Conservation (phyloP, 2,329 filamentous ascomycete genomes). For the Curvularia lunata region DNA sequence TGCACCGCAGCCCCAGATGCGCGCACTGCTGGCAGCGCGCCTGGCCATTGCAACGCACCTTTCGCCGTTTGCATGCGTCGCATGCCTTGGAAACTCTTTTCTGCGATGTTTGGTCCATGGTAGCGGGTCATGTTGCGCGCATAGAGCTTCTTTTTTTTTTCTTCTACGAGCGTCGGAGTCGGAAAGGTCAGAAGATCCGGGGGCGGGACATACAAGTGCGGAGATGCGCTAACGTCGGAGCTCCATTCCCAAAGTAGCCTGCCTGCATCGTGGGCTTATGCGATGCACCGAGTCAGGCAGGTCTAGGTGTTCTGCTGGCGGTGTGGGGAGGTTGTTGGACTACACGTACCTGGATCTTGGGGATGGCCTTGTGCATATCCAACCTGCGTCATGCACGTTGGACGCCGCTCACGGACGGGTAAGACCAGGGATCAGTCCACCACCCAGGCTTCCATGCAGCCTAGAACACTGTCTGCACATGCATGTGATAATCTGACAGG, state of each 20-base stretch:
- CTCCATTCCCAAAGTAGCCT: conserved; percentile 10
- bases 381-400: background rate
- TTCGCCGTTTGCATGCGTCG: conserved; percentile 55
- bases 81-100: conserved; percentile 53
- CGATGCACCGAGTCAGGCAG: conserved; percentile 10
- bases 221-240: conserved; percentile 20
- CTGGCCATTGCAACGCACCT: conserved; percentile 57
- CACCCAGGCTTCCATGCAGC: conserved; percentile 1
- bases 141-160: conserved; percentile 12
- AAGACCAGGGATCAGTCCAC: conserved; percentile 1
- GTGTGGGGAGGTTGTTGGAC: conserved; percentile 2
- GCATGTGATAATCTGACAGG: background rate
- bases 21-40: conserved; percentile 51
- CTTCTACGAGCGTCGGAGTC: conserved; percentile 13
- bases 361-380: background rate
- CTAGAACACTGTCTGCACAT: background rate
- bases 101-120: conserved; percentile 35
- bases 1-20: conserved; percentile 54
- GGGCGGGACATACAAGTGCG: conserved; percentile 16
- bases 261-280: conserved; percentile 9
- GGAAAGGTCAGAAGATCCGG: conserved; percentile 21
- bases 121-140: conserved; percentile 30
- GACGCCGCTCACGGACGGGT: background rate
- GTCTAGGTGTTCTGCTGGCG: conserved; percentile 12
- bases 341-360: conserved; percentile 14